phyloP scores from a whole-genome alignment of 2,329 filamentous ascomycete genomes.

The Sporothrix humicola region DNA sequence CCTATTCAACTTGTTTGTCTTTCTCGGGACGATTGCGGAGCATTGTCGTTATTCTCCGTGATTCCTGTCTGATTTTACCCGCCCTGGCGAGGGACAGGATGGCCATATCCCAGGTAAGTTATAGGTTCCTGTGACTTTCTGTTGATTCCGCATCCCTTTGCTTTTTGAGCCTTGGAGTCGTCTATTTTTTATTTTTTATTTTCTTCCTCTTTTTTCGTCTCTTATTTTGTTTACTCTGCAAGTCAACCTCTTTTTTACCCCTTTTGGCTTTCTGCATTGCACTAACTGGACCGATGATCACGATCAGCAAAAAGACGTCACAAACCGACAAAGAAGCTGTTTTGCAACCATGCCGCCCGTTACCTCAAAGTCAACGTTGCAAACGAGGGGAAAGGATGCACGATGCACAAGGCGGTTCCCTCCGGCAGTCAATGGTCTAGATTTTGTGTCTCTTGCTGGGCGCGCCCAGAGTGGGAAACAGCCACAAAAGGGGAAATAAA shows the following conservation, averaged over 20 bases:
- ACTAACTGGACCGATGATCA: not conserved
- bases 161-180: not conserved
- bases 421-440: not conserved
- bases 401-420: no score
- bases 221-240: not conserved
- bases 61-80: slow-evolving; percentile 20
- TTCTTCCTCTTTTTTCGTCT: not conserved
- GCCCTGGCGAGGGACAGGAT: not conserved
- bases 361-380: slow-evolving; percentile 18
- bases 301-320: no score
- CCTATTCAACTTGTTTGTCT: no score
- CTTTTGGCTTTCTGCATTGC: not conserved
- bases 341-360: not conserved
- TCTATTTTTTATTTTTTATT: not conserved
- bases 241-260: not conserved
- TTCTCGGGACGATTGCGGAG: not conserved
- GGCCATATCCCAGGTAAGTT: not conserved
- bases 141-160: not conserved
- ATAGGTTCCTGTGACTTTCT: not conserved
- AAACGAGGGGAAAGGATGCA: slow-evolving; percentile 7
- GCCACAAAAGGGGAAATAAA: slow-evolving; percentile 2
- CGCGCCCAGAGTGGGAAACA: slow-evolving; percentile 8
- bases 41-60: not conserved
- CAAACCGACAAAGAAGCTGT: no score
- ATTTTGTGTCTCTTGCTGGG: not conserved